These are phyloP conservation scores for Borealophlyctis nickersoniae DNA, from an alignment of 192 early-diverging fungal genomes.

Conservation along the genomic window DNA sequence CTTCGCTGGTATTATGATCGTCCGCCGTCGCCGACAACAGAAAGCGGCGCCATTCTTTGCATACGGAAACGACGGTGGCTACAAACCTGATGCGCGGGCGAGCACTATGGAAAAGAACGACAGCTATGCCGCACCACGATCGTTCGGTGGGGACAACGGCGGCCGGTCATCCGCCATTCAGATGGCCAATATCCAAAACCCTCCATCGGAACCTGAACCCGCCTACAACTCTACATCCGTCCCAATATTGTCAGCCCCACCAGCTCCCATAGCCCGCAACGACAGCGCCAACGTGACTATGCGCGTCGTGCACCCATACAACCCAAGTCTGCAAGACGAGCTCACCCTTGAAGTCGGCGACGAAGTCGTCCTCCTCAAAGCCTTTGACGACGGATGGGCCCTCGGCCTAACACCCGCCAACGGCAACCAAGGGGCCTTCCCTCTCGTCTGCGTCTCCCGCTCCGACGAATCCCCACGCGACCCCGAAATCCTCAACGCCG, in stretches of 20 bases:
- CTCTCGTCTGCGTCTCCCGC: slow-evolving; percentile 31
- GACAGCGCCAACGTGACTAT: neutral
- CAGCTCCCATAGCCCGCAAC: neutral
- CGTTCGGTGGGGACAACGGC: neutral
- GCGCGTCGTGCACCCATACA: slow-evolving; percentile 30
- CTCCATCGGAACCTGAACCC: neutral
- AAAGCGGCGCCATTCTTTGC: neutral
- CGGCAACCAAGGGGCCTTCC: slow-evolving; percentile 30
- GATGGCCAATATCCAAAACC: neutral
- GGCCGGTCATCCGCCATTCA: neutral
- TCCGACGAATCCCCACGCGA: neutral
- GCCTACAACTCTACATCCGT: neutral
- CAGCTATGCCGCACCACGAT: neutral
- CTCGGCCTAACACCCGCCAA: slow-evolving; percentile 16
- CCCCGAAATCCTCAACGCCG: neutral
- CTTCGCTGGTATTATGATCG: neutral
- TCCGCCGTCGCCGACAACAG: too few relatives aligned
- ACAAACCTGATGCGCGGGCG: neutral
- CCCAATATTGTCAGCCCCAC: neutral
- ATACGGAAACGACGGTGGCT: neutral
- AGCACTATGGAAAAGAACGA: neutral
- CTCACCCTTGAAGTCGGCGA: slow-evolving; percentile 30
- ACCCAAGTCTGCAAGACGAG: slow-evolving; percentile 32
- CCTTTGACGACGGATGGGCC: slow-evolving; percentile 42
- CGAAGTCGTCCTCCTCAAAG: slow-evolving; percentile 29